phyloP scores from a whole-genome alignment of 2,329 filamentous ascomycete species.

The Sarocladiaceae sp. region DNA sequence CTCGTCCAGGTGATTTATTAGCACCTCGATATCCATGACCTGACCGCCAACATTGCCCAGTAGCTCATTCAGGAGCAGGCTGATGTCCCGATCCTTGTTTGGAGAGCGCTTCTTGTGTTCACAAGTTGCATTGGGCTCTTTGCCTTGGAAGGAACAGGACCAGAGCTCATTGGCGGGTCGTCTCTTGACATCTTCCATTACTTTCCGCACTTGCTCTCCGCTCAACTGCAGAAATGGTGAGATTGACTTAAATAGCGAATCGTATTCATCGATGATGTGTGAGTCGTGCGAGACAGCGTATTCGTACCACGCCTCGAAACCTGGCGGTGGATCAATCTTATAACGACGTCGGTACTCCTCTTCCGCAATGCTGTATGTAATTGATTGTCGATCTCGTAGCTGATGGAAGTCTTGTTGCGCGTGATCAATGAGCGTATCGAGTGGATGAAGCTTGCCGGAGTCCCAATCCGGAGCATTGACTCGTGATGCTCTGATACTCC shows the following conservation, averaged over 20 bases:
- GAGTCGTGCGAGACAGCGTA: slow-evolving; percentile 36
- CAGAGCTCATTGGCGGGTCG: slow-evolving; percentile 29
- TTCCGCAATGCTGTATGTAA: slow-evolving; percentile 27
- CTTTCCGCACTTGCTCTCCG: slow-evolving; percentile 25
- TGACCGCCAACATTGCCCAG: slow-evolving; percentile 18
- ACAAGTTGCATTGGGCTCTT: slow-evolving; percentile 24
- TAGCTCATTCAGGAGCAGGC: slow-evolving; percentile 25
- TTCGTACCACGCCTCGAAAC: slow-evolving; percentile 42
- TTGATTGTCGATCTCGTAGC: slow-evolving; percentile 32
- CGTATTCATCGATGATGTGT: slow-evolving; percentile 46
- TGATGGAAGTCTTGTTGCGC: slow-evolving; percentile 25
- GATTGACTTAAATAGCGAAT: slow-evolving; percentile 35
- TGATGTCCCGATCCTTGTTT: slow-evolving; percentile 28
- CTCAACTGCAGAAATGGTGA: slow-evolving; percentile 35
- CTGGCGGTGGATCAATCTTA: slow-evolving; percentile 35
- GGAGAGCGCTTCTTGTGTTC: slow-evolving; percentile 22
- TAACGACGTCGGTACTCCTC: slow-evolving; percentile 41
- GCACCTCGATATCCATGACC: slow-evolving; percentile 35
- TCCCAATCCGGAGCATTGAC: slow-evolving; percentile 12
- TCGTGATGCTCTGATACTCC: slow-evolving; percentile 17
- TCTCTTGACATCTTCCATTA: slow-evolving; percentile 22
- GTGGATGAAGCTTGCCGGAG: slow-evolving; percentile 24
- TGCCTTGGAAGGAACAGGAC: slow-evolving; percentile 27
- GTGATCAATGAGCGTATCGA: slow-evolving; percentile 25
- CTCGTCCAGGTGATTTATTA: slow-evolving; percentile 46